These are phyloP conservation scores for Penicillium sp. DNA, from an alignment of 2,329 filamentous ascomycete genomes.

Conservation along the genomic window DNA sequence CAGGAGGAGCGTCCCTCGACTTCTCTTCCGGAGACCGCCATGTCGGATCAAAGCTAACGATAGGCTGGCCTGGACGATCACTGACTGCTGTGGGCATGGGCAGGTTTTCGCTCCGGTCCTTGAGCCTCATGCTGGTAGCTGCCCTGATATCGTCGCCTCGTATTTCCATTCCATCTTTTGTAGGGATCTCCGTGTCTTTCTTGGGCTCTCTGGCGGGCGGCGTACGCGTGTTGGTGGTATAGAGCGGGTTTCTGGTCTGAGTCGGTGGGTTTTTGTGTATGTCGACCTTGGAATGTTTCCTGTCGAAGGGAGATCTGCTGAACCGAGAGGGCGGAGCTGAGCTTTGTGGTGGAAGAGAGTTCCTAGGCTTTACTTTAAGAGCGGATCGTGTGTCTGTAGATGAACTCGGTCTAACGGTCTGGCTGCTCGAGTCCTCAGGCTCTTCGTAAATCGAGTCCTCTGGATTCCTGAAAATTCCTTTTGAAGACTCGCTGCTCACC, in stretches of 20 bases:
- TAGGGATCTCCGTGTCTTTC: constrained; percentile 48
- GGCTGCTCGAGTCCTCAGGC: constrained; percentile 52
- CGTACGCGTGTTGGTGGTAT: constrained; percentile 62
- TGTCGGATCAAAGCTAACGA: constrained; percentile 90
- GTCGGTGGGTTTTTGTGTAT: constrained; percentile 80
- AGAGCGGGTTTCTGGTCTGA: constrained; percentile 76
- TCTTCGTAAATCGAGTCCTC: constrained; percentile 78
- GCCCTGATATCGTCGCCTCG: constrained; percentile 81
- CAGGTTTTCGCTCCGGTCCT: constrained; percentile 79
- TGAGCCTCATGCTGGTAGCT: constrained; percentile 84
- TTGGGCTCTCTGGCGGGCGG: constrained; percentile 22
- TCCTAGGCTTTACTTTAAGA: constrained; percentile 59
- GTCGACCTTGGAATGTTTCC: constrained; percentile 57
- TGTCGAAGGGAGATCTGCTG: constrained; percentile 41
- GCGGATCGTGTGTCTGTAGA: constrained; percentile 39
- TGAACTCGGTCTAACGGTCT: constrained; percentile 19
- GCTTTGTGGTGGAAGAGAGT: constrained; percentile 51
- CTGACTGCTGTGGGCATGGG: constrained; percentile 89
- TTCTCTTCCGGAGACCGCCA: constrained; percentile 61
- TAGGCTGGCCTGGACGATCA: constrained; percentile 82
- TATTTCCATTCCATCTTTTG: constrained; percentile 77
- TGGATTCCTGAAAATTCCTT: constrained; percentile 55
- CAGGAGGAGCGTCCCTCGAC: constrained; percentile 26
- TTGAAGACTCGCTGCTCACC: constrained; percentile 38
- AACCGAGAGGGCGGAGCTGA: background rate